These are phyloP conservation scores for Ottelia alismoides DNA, from an alignment of 106 monocot genomes.

Conservation along the genomic window DNA sequence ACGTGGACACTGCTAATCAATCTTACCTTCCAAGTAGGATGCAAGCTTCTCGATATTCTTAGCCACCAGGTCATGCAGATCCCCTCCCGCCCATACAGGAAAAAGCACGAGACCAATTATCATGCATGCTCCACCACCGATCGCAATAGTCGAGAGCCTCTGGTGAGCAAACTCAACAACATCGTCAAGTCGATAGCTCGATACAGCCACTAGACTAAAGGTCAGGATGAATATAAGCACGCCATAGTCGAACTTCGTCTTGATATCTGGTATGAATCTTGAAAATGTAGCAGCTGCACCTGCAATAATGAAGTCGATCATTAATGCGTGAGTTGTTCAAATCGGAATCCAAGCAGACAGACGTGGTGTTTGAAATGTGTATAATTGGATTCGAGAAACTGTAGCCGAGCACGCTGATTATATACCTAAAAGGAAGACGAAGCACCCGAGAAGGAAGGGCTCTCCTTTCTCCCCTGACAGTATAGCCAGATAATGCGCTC, in stretches of 20 bases:
- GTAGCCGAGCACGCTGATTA: too few species aligned
- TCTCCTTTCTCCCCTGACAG: slow-evolving; percentile 37
- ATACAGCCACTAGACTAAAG: slow-evolving; percentile 56
- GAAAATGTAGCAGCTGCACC: slow-evolving; percentile 47
- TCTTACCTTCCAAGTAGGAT: too few species aligned
- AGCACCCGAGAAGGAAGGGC: slow-evolving; percentile 37
- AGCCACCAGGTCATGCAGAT: slow-evolving; percentile 35
- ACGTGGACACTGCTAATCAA: too few species aligned
- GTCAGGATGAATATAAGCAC: slow-evolving; percentile 57
- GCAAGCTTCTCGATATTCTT: slow-evolving; percentile 54
- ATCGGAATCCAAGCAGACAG: too few species aligned
- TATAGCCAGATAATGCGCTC: slow-evolving; percentile 35
- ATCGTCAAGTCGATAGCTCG: slow-evolving; percentile 51
- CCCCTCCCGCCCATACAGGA: slow-evolving; percentile 65
- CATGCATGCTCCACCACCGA: slow-evolving; percentile 48
- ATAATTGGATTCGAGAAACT: too few species aligned
- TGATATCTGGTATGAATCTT: slow-evolving; percentile 51
- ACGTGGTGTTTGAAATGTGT: too few species aligned
- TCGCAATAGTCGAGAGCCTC: slow-evolving; percentile 41
- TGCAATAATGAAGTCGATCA: too few species aligned
- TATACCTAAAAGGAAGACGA: slow-evolving; percentile 47
- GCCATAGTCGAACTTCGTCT: slow-evolving; percentile 59
- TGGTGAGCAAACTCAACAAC: slow-evolving; percentile 35
- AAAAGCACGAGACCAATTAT: slow-evolving; percentile 28
- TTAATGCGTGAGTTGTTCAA: too few species aligned